These are phyloP conservation scores for Monilinia laxa DNA, from an alignment of 2,329 filamentous ascomycete species.

Conservation along the genomic window DNA sequence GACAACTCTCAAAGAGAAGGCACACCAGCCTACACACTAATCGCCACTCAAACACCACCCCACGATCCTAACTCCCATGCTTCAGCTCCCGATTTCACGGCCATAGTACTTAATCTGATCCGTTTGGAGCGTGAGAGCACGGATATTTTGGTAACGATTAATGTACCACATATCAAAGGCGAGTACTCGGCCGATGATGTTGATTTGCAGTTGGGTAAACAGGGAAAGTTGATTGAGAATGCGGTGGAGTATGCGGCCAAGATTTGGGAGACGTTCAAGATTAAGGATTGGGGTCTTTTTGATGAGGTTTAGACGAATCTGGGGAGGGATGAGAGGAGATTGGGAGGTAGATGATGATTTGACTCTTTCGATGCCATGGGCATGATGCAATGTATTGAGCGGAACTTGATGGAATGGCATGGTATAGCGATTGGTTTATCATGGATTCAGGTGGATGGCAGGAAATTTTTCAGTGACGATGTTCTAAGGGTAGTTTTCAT, in stretches of 20 bases:
- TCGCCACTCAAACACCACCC: conserved; percentile 60
- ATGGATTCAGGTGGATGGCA: background rate
- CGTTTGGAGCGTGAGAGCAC: conserved; percentile 72
- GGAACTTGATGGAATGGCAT: too few species aligned
- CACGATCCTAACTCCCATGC: conserved; percentile 40
- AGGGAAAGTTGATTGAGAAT: conserved; percentile 66
- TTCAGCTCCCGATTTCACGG: conserved; percentile 57
- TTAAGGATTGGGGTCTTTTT: conserved; percentile 77
- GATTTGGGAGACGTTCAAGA: conserved; percentile 71
- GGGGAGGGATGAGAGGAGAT: too few species aligned
- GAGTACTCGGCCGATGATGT: conserved; percentile 73
- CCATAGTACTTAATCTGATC: conserved; percentile 73
- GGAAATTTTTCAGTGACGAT: background rate
- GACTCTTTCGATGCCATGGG: background rate
- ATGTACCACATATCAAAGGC: conserved; percentile 78
- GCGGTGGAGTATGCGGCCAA: conserved; percentile 64
- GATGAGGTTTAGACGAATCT: conserved; percentile 36
- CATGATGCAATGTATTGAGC: too few species aligned
- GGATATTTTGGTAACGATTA: conserved; percentile 82
- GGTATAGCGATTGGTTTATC: background rate
- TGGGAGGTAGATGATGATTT: too few species aligned
- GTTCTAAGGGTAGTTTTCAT: background rate
- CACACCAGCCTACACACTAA: conserved; percentile 66
- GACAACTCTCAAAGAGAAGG: conserved; percentile 42
- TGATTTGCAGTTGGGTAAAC: conserved; percentile 62